phyloP scores from a whole-genome alignment of 805 yeast species.

The Saturnispora gosingensis region DNA sequence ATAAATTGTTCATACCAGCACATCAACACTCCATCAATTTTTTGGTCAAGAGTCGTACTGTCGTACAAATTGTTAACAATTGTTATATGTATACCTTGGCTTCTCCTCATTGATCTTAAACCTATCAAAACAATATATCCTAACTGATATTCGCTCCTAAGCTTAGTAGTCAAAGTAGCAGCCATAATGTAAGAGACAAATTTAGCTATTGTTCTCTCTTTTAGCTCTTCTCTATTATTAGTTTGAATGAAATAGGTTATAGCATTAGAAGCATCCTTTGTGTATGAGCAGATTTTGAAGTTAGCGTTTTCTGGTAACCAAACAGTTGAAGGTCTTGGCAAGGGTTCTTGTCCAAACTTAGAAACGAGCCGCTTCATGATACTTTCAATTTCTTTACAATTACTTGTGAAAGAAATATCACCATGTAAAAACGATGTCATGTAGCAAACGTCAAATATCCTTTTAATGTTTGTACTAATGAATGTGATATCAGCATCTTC shows the following conservation, averaged over 20 bases:
- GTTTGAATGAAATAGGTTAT: conserved; percentile 49
- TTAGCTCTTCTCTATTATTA: conserved; percentile 34
- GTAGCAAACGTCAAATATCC: conserved; percentile 25
- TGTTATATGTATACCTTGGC: conserved; percentile 50
- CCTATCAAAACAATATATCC: conserved; percentile 61
- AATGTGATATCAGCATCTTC: conserved; percentile 37
- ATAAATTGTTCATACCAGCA: conserved; percentile 31
- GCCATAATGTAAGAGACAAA: conserved; percentile 41
- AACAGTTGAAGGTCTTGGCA: conserved; percentile 30
- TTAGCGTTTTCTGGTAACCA: conserved; percentile 30
- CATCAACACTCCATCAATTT: conserved; percentile 39
- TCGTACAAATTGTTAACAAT: conserved; percentile 42
- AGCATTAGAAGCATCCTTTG: conserved; percentile 45
- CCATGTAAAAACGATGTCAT: conserved; percentile 45
- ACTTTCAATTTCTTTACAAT: conserved; percentile 10
- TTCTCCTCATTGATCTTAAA: conserved; percentile 37
- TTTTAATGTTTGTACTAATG: conserved; percentile 25
- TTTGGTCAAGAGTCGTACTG: conserved; percentile 33
- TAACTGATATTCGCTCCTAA: conserved; percentile 47
- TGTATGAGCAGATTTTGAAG: conserved; percentile 25
- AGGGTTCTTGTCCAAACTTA: conserved; percentile 10
- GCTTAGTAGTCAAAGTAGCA: conserved; percentile 33
- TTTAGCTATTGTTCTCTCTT: conserved; percentile 33
- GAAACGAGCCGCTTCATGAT: conserved; percentile 9
- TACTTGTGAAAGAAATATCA: conserved; percentile 22